Base-by-base conservation (phyloP, 2,329 filamentous ascomycete genomes). In the Arthrobotrys megalospora region DNA sequence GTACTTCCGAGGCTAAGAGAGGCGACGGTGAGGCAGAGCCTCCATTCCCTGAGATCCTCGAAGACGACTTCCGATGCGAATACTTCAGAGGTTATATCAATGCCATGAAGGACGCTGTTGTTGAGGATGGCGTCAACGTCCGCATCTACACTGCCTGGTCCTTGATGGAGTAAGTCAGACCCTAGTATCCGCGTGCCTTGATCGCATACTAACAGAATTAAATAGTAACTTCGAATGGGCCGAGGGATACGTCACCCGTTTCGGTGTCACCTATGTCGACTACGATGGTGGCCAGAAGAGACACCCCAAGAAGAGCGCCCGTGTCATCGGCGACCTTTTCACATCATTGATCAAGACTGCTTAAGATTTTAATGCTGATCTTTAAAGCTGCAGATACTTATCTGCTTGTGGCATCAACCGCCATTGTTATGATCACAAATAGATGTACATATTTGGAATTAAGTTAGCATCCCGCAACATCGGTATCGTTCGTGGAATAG, bases 231-330 rank as follows among this genome's bases (percentile, higher is more conserved):
- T 95, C 82, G 93, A 95, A 85, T 95, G 92, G 92, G 92, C 93
- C n/a, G 93, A 96, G 84, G 93, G 93, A 10, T 97, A 95, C 83
- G 91, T 93, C 85, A 96, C 93, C 50, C 88, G 93, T 47, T 96
- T 96, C 82, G 93, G 93, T 28, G 92, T 94, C 71, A 93, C 91
- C 6, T 96, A 88, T 83, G 93, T 96, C 65, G 93, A 96, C 85
- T 96, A 96, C 84, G 86, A 89, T 81, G 89, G 93, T 80, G 91
- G 90, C 24, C 93, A 96, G 87, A 92, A 91, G 86, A 87, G 93
- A 64, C 88, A 91, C 81, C 91, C 93, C 45, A 97, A 97, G 88
- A 93, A 94, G 88, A 96, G 92, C 84, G 93, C 92, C 19, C 88
- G 87, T 84, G 88, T 88, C 82, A 88, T 96, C 82, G 89, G 90